Percentiles rank a stretch among this genome's conserved stretches.
Conservation (phyloP, 768 basidiomycete species). For the Rubroboletus pulcherrimus region DNA sequence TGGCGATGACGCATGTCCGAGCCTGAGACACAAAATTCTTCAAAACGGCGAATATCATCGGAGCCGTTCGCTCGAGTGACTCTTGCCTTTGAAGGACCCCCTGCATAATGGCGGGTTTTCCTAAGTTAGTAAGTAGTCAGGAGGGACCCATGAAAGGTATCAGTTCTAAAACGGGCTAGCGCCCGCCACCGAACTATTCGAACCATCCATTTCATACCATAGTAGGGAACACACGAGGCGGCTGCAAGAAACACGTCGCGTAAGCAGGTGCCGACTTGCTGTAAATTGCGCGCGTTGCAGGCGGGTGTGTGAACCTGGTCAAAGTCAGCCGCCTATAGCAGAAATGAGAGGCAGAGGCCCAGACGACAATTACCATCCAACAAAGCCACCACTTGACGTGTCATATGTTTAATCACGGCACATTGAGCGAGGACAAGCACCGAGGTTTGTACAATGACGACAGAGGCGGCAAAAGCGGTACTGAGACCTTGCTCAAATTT, state of each 20-base stretch:
- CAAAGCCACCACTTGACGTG: not conserved
- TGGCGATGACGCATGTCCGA: not conserved
- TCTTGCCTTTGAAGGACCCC: conserved; percentile 18
- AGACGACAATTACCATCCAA: not conserved
- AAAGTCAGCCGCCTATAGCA: not conserved
- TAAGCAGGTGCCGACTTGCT: conserved; percentile 17
- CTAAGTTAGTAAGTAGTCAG: not conserved
- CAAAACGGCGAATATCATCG: not conserved
- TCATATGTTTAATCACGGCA: not conserved
- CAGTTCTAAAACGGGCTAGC: conserved; percentile 2
- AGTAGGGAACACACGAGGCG: not conserved
- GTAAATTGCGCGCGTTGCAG: conserved; percentile 7
- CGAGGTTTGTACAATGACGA: not conserved
- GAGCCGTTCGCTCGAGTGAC: conserved; percentile 3
- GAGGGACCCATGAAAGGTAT: not conserved
- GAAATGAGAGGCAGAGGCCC: not conserved
- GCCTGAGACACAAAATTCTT: not conserved
- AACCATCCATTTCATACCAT: not conserved
- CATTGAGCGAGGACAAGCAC: too few relatives aligned
- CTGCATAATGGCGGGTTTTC: not conserved
- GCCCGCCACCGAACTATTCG: conserved; percentile 8
- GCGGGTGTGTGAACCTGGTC: not conserved
- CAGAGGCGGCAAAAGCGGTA: not conserved
- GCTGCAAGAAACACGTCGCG: not conserved
- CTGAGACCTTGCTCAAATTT: not conserved